phyloP scores from a whole-genome alignment of 176 grass and related monocot genomes.

The Hsuehochloa calcarea region DNA sequence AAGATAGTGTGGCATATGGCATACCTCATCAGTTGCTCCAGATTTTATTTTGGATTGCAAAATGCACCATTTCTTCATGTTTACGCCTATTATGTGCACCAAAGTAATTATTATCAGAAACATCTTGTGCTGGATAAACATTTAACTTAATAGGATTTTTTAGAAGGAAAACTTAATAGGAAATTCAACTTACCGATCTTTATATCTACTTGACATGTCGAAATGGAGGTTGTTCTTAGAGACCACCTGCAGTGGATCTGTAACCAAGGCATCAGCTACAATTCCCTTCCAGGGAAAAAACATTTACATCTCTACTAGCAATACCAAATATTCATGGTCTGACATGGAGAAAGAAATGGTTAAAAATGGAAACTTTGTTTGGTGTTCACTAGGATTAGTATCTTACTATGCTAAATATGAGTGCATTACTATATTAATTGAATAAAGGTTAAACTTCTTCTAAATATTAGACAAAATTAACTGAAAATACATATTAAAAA shows the following conservation, averaged over 20 bases:
- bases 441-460: not conserved
- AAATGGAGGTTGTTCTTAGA: slow-evolving; percentile 58
- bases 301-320: not conserved
- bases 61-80: slow-evolving; percentile 99
- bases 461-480: slow-evolving; percentile 2
- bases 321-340: not conserved
- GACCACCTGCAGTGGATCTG: slow-evolving; percentile 91
- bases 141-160: slow-evolving; percentile 13
- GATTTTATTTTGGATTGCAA: slow-evolving; percentile 98
- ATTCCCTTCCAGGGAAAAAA: slow-evolving; percentile 15
- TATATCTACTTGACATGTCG: slow-evolving; percentile 70
- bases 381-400: not conserved
- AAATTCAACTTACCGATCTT: slow-evolving; percentile 73
- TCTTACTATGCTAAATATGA: slow-evolving; percentile 3
- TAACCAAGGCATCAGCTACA: slow-evolving; percentile 36
- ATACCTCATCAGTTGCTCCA: slow-evolving; percentile 87
- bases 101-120: slow-evolving; percentile 25
- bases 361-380: slow-evolving; percentile 7
- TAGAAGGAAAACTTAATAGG: not conserved
- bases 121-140: slow-evolving; percentile 24
- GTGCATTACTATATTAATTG: not conserved
- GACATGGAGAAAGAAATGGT: slow-evolving; percentile 20
- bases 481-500: not conserved
- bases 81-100: slow-evolving; percentile 59
- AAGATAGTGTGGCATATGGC: slow-evolving; percentile 28